A percentile compares a stretch with the other conserved stretches of the same genome.
Evolutionary conservation across 331 rosid species (phyloP).

Genomic region (Prunus yedoensis): DNA sequence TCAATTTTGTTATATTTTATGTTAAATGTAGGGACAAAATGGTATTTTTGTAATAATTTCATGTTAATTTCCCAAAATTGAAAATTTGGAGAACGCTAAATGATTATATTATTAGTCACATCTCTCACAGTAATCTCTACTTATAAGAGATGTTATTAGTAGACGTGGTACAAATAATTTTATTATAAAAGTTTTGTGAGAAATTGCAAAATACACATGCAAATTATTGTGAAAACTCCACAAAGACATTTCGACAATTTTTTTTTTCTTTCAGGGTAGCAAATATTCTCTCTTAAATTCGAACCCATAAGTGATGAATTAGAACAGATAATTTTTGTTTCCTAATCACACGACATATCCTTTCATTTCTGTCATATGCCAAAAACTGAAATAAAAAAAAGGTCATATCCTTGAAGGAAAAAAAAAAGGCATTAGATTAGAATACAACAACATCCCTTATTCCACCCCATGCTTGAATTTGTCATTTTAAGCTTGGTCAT

Average conservation of each 20-base stretch:
- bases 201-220: no score
- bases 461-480: constrained; percentile 9
- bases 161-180: background rate
- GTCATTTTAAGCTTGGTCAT: constrained; percentile 13
- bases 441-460: constrained; percentile 10
- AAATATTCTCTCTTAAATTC: no score
- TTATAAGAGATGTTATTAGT: background rate
- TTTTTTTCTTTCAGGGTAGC: background rate
- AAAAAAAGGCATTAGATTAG: background rate
- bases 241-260: no score
- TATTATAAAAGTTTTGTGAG: no score
- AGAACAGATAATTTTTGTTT: background rate
- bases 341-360: background rate
- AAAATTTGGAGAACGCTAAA: no score
- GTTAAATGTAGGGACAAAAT: no score
- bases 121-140: background rate
- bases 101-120: no score
- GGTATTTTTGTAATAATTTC: no score
- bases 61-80: no score
- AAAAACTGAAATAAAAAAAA: background rate
- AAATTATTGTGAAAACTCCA: no score
- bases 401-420: background rate
- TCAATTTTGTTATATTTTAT: no score
- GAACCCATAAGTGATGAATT: background rate
- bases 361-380: background rate